Percentiles rank a stretch among this genome's conserved stretches.
phyloP scores from a whole-genome alignment of 192 early-diverging fungal species.

The Linnemannia elongata region DNA sequence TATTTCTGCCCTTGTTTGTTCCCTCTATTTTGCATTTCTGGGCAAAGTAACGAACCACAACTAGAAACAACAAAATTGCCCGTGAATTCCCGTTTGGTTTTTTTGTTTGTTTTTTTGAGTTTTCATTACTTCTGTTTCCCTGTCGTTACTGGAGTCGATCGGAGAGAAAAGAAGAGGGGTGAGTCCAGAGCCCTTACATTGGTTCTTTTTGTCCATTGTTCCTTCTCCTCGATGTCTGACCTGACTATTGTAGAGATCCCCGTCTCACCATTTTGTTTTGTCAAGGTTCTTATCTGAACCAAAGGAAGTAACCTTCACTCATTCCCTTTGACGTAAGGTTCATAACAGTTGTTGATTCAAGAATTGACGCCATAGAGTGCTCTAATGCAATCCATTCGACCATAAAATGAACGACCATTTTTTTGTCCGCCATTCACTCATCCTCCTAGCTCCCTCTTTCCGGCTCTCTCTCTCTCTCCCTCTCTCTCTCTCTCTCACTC shows the following conservation, averaged over 20 bases:
- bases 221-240: not conserved
- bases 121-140: not conserved
- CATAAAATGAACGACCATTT: not conserved
- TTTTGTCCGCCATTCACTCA: not conserved
- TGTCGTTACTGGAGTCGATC: not conserved
- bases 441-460: too few species aligned
- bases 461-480: conserved; percentile 10
- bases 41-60: not conserved
- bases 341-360: not conserved
- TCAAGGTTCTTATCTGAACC: not conserved
- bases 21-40: not conserved
- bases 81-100: too few species aligned
- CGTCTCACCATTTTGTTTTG: not conserved
- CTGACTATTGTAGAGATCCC: not conserved
- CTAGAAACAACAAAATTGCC: not conserved
- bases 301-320: not conserved
- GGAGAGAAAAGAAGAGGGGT: not conserved
- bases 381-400: not conserved
- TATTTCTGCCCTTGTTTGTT: not conserved
- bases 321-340: not conserved
- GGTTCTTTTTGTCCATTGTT: not conserved
- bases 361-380: not conserved
- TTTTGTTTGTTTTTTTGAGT: not conserved
- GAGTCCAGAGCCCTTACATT: not conserved
- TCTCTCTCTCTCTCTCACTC: too few species aligned